phyloP scores from a whole-genome alignment of 495 filamentous ascomycete species.

The Penicillium mononematosum region DNA sequence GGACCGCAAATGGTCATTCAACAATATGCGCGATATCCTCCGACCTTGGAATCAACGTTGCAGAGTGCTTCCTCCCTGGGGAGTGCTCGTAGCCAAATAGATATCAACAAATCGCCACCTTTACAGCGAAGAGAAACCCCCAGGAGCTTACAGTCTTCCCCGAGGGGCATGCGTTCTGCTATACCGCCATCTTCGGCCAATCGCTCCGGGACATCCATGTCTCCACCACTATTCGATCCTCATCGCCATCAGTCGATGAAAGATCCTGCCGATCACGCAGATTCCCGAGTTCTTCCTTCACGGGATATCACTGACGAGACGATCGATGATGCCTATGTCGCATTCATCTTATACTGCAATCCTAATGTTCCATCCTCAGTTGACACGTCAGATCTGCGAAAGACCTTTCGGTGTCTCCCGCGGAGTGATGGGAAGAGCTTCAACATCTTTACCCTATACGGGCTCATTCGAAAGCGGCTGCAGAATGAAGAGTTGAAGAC shows the following conservation, averaged over 20 bases:
- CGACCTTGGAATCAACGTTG: slow-evolving; percentile 39
- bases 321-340: slow-evolving; percentile 83
- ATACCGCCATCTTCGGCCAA: slow-evolving; percentile 30
- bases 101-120: slow-evolving; percentile 40
- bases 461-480: slow-evolving; percentile 75
- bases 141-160: slow-evolving; percentile 46
- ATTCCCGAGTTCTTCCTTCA: slow-evolving; percentile 58
- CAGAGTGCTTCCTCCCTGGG: slow-evolving; percentile 47
- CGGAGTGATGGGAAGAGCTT: slow-evolving; percentile 93
- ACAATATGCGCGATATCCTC: slow-evolving; percentile 47
- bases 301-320: slow-evolving; percentile 67
- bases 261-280: slow-evolving; percentile 38
- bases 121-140: slow-evolving; percentile 46
- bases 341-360: slow-evolving; percentile 91
- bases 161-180: slow-evolving; percentile 35
- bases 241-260: slow-evolving; percentile 33
- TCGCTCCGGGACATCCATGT: slow-evolving; percentile 43
- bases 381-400: slow-evolving; percentile 71
- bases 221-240: slow-evolving; percentile 42
- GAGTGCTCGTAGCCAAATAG: slow-evolving; percentile 43
- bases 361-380: slow-evolving; percentile 69
- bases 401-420: slow-evolving; percentile 79
- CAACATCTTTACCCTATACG: slow-evolving; percentile 75
- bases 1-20: slow-evolving; percentile 41
- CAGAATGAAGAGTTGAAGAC: slow-evolving; percentile 89